Evolutionary conservation across 257 asterid genomes (phyloP), one percentile per base, ranked within the genome.

Genomic region (Misopates orontium): DNA sequence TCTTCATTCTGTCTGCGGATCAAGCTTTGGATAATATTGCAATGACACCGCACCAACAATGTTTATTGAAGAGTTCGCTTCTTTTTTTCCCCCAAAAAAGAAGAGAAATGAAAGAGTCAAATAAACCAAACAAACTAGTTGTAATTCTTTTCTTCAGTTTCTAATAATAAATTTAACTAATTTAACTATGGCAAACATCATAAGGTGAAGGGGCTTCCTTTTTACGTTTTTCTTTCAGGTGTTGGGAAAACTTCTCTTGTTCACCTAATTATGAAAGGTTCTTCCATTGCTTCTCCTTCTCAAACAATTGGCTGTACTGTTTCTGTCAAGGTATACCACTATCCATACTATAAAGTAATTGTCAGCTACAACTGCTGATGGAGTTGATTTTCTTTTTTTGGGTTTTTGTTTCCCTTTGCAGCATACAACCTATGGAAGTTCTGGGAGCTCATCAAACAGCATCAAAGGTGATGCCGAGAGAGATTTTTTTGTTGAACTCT

Each of bases 191-290:
- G 15, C 49, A 17, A 4, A 24, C 22, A 22, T 51, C 16, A 20
- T 32, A 41, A 31, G 28, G 15, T 73, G 23, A 22, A 59, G 56
- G 8, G 49, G 68, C 51, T 58, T 40, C 8, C 36, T 52, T 51
- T 71, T 48, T 68, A 59, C 61, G 11, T 50, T 62, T 19, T 62
- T 75, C 59, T 56, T 49, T 60, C 72, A 93, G 97, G 97, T 73
- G 96, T 93, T 64, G 97, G 97, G 47, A 93, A 93, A 76, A 87
- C 96, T 73, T 90, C 97, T 71, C 96, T 93, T 54, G 90, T 90
- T 75, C 95, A 93, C 85, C 87, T 93, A 71, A 86, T 93, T 65
- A 79, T 82, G 81, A 86, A 86, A 67, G 95, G 97, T 71, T 88
- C 95, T 79, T 86, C 96, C 54, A 50, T 76, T 68, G 71, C 80